Evolutionary conservation across 257 asterid genomes (phyloP).

Genomic region (Oldenlandia corymbosa): DNA sequence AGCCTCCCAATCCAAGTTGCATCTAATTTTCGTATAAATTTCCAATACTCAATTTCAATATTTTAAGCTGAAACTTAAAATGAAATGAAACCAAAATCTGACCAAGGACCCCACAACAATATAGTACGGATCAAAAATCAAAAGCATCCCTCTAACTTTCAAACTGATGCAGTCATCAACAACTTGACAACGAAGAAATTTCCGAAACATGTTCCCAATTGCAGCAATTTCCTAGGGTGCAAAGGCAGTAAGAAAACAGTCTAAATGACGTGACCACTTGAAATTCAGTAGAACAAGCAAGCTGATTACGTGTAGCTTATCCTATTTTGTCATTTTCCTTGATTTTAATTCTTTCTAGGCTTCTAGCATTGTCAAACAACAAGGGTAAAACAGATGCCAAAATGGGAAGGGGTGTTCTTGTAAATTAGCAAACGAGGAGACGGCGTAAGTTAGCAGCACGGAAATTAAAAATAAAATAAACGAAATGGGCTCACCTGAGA

Average conservation of each 20-base stretch:
- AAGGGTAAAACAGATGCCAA: not conserved
- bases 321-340: not conserved
- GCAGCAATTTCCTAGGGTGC: not conserved
- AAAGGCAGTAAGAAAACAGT: not conserved
- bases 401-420: not conserved
- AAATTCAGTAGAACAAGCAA: not conserved
- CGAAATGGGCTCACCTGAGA: conserved; percentile 58
- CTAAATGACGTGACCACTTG: not conserved
- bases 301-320: not conserved
- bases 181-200: not conserved
- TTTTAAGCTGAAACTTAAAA: too few species aligned
- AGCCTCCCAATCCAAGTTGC: too few species aligned
- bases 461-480: not conserved
- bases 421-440: not conserved
- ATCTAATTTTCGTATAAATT: too few species aligned
- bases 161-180: not conserved
- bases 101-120: too few species aligned
- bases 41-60: too few species aligned
- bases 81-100: too few species aligned
- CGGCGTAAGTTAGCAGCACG: conserved; percentile 11
- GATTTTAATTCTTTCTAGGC: not conserved
- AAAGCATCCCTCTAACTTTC: not conserved
- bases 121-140: not conserved
- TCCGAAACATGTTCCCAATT: not conserved
- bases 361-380: not conserved